phyloP scores from a whole-genome alignment of 768 basidiomycete species.

The Sporobolomyces roseus region DNA sequence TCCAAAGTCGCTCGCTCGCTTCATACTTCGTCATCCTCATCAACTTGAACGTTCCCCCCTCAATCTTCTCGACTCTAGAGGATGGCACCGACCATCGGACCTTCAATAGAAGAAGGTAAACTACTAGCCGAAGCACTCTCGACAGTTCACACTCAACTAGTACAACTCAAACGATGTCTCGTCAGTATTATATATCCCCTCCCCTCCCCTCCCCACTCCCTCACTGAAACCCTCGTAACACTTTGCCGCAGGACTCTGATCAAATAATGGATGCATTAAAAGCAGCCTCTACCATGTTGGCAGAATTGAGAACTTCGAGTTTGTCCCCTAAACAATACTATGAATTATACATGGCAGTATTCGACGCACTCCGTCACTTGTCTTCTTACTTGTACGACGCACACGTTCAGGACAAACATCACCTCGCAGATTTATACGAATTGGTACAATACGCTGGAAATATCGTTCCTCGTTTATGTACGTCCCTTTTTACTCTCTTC shows the following conservation, averaged over 20 bases:
- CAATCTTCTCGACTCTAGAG: conserved; percentile 58
- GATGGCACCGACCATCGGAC: conserved; percentile 76
- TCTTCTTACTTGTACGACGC: conserved; percentile 96
- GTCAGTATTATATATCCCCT: conserved; percentile 20
- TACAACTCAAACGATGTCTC: conserved; percentile 38
- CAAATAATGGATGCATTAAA: conserved; percentile 99
- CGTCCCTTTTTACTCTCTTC: too few relatives aligned
- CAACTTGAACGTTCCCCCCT: conserved; percentile 63
- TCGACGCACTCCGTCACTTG: conserved; percentile 90
- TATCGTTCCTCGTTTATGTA: conserved; percentile 87
- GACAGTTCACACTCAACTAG: conserved; percentile 40
- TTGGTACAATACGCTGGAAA: conserved; percentile 99
- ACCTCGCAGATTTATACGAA: conserved; percentile 96
- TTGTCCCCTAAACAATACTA: conserved; percentile 97
- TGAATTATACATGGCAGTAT: conserved; percentile 98
- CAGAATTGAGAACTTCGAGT: conserved; percentile 87
- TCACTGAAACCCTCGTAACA: background rate
- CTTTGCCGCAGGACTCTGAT: conserved; percentile 68
- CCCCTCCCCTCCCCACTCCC: background rate
- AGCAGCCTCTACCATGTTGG: conserved; percentile 93
- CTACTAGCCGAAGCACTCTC: conserved; percentile 34
- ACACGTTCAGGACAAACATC: conserved; percentile 83
- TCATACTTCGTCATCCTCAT: conserved; percentile 58
- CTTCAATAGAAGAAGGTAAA: conserved; percentile 25
- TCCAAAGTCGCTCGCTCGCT: too few relatives aligned